Base-by-base conservation (phyloP, 2,329 filamentous ascomycete genomes). In the Trichophyton simii region DNA sequence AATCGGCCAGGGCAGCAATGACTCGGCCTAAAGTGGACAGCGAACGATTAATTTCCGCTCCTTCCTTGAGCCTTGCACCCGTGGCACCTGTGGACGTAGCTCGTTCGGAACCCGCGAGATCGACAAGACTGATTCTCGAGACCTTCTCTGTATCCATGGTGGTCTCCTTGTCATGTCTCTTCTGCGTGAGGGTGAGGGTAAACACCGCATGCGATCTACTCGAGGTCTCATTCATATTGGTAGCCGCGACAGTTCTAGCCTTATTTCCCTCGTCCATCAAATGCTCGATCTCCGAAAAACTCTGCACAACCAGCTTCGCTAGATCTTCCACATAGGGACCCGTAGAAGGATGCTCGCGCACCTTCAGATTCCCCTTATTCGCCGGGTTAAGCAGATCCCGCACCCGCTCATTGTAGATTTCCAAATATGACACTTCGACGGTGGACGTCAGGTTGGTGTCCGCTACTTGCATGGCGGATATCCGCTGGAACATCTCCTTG, bases 261-360 rank as follows among this genome's bases (percentile, higher is more conserved):
- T 99, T 99, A 80, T 99, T 99, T 70, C 94, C 94, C 76, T 97
- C 92, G 72, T 99, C 94, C 94, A 99, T 99, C 69, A 99, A 78
- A 71, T 96, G 87, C 71, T 99, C 94, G 67, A 99, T 97, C 72
- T 99, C 95, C 60, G 87, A 82, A 72, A 99, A 97, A 63, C 90
- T 92, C 67, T 90, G 85, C 46, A 99, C 94, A 0, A 94, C 89
- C 63, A 99, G 78, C 74, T 99, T 97, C 64, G 95, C 91, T 69
- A 99, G 80, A 78, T 99, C 94, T 75, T 99, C 94, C 60, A 99
- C 95, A 71, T 99, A 99, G 0, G 95, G 95, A 65, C 94, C 94
- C 0, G 94, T 96, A 2, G 92, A 95, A 1, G 94, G 94, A 79
- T 97, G 94, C 75, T 99, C 94, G 79, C 95, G 86, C 65, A 99